Percentiles rank a stretch among this genome's conserved stretches.
Conservation (phyloP, 208 protist genomes). For the Crithidia expoeki region DNA sequence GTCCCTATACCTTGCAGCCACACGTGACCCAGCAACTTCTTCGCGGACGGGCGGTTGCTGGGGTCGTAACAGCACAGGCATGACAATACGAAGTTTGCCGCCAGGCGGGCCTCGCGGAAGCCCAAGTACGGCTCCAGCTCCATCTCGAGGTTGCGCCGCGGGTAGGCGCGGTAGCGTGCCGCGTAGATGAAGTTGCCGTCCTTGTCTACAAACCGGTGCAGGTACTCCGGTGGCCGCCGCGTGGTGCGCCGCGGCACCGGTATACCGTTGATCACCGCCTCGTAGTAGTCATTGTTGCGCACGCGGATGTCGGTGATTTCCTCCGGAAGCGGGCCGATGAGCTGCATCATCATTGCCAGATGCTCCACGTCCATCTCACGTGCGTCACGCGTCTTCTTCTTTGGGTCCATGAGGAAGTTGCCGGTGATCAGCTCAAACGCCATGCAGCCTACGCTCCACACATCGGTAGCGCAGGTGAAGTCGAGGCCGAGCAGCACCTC, state of each 20-base stretch:
- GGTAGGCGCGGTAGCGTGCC: conserved; percentile 50
- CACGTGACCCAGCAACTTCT: conserved; percentile 54
- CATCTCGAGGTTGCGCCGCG: conserved; percentile 45
- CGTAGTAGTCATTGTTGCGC: conserved; percentile 49
- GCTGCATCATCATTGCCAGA: conserved; percentile 85
- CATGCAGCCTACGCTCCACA: conserved; percentile 93
- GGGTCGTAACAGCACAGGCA: conserved; percentile 73
- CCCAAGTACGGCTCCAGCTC: conserved; percentile 61
- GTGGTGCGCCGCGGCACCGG: conserved; percentile 8
- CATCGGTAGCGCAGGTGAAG: conserved; percentile 87
- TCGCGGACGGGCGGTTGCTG: conserved; percentile 53
- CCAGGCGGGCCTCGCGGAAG: conserved; percentile 29
- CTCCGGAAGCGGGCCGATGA: conserved; percentile 65
- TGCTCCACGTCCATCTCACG: conserved; percentile 79
- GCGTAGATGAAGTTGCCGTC: conserved; percentile 64
- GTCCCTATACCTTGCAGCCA: conserved; percentile 50
- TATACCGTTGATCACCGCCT: conserved; percentile 9
- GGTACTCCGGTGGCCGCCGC: conserved; percentile 50
- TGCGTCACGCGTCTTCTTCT: conserved; percentile 54
- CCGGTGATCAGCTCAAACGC: conserved; percentile 89
- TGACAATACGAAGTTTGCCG: conserved; percentile 65
- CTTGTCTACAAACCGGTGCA: conserved; percentile 68
- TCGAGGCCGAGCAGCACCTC: conserved; percentile 89
- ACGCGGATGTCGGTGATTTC: conserved; percentile 57
- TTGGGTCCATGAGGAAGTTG: conserved; percentile 88